phyloP scores from a whole-genome alignment of 805 yeast genomes.

The Debaryomyces tyrocola region DNA sequence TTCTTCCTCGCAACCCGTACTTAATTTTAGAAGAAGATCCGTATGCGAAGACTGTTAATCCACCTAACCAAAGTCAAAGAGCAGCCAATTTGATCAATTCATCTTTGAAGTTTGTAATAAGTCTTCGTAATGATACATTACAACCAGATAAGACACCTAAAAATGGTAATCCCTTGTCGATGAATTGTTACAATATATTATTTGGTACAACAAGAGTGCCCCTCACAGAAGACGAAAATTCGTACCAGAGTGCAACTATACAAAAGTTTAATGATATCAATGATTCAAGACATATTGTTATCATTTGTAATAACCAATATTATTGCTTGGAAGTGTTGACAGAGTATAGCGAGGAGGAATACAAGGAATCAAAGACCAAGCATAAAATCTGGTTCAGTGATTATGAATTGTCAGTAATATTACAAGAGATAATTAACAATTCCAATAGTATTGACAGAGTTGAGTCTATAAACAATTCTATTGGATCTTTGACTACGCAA shows the following conservation, averaged over 20 bases:
- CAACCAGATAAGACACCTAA: slow-evolving; percentile 59
- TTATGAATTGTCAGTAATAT: slow-evolving; percentile 46
- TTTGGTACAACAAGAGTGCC: slow-evolving; percentile 68
- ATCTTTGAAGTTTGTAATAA: slow-evolving; percentile 62
- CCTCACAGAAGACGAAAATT: slow-evolving; percentile 17
- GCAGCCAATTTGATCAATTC: slow-evolving; percentile 68
- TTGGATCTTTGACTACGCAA: slow-evolving; percentile 59
- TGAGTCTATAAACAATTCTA: slow-evolving; percentile 43
- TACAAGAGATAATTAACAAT: slow-evolving; percentile 44
- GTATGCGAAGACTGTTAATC: slow-evolving; percentile 49
- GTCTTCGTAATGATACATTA: slow-evolving; percentile 53
- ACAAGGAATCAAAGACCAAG: slow-evolving; percentile 15
- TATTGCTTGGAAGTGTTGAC: slow-evolving; percentile 51
- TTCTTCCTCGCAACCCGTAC: slow-evolving; percentile 77
- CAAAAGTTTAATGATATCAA: slow-evolving; percentile 27
- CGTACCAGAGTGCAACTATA: slow-evolving; percentile 36
- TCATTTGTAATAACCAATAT: slow-evolving; percentile 51
- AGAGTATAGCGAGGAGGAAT: slow-evolving; percentile 12
- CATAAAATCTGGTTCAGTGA: slow-evolving; percentile 54
- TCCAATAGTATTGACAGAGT: slow-evolving; percentile 33
- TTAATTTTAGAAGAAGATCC: slow-evolving; percentile 76
- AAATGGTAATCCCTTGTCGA: slow-evolving; percentile 53
- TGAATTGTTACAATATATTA: slow-evolving; percentile 64
- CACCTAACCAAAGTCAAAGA: slow-evolving; percentile 66
- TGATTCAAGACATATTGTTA: slow-evolving; percentile 50